A percentile compares a stretch with the other conserved stretches of the same genome.
Conservation (phyloP, 768 basidiomycete species). For the Lyophyllum atratum region DNA sequence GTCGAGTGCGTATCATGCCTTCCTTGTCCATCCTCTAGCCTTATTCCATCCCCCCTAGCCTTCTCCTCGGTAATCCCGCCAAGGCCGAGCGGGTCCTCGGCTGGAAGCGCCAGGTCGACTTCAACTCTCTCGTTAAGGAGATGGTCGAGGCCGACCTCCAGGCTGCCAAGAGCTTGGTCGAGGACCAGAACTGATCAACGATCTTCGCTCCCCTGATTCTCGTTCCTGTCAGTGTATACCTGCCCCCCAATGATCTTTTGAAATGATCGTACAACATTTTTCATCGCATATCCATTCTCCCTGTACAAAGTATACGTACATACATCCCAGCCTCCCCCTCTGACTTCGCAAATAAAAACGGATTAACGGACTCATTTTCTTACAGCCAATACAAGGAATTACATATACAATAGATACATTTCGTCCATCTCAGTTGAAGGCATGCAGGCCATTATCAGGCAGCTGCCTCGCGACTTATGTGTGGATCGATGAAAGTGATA, state of each 20-base stretch:
- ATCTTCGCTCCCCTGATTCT: not conserved
- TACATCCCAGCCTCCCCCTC: not conserved
- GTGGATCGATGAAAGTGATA: not conserved
- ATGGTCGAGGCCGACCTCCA: conserved; percentile 87
- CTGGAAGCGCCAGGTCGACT: conserved; percentile 87
- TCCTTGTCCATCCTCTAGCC: not conserved
- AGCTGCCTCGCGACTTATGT: not conserved
- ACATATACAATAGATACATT: not conserved
- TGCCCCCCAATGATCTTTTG: not conserved
- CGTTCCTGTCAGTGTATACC: not conserved
- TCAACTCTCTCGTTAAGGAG: conserved; percentile 84
- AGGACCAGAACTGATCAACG: conserved; percentile 75
- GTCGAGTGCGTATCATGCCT: conserved; percentile 69
- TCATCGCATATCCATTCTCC: not conserved
- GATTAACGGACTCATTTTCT: not conserved
- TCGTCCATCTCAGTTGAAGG: too few relatives aligned
- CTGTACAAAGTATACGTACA: not conserved
- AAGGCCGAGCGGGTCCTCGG: conserved; percentile 89
- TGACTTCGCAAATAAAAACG: not conserved
- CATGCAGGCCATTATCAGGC: too few relatives aligned
- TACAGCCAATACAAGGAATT: not conserved
- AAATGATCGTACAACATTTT: not conserved
- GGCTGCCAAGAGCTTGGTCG: conserved; percentile 71
- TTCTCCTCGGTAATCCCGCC: conserved; percentile 83
- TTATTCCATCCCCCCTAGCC: conserved; percentile 39